Base-by-base conservation (phyloP, 768 basidiomycete species). In the Lactarius psammicola region DNA sequence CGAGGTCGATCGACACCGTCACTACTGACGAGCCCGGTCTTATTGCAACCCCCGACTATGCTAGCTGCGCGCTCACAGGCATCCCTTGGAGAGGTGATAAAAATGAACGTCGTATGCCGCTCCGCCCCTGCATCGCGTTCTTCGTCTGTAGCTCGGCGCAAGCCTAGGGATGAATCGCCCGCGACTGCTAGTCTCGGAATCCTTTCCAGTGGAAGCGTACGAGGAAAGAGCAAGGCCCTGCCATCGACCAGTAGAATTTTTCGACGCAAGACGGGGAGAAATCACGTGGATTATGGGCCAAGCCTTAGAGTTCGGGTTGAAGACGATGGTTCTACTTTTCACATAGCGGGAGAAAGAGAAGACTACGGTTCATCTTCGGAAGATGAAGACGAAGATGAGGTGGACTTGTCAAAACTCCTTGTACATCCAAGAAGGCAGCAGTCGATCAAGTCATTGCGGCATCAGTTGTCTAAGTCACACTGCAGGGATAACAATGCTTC, bases 401-500 rank as follows among this genome's bases (percentile, higher is more conserved):
- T 90, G 55, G 82, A 86, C 71, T 79, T 91, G 46, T 85, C 87
- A 18, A 81, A 82, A 31, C 80, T 91, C 62, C 83, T 92, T 40
- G 84, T 88, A 31, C 87, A 85, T 9, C 81, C 90, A 23, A 88
- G 85, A 73, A 80, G 89, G 31, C 89, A 92, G 72, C 82, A 86
- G 65, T 90, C 89, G 20, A 90, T 91, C 68, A 83, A 80, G 70
- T 90, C 88, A 73, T 76, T 92, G 63, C 79, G 88, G 63, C 86
- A 79, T 66, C 89, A 90, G 70, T 78, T 91, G 23, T 55, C 53
- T 33, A 46, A 9, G 11, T 5, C 34, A 31, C 62, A 33, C 15
- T 23, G 51, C 33, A 30, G 20, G 26, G 40, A 46, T 15, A 15
- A 36, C 26, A 13, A n/a, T 30, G 30, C 42, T 28, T 51, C 26